Evolutionary conservation across 352 stramenopile species (phyloP), one percentile per base, ranked within the genome.

Genomic region (Pythium aphanidermatum): DNA sequence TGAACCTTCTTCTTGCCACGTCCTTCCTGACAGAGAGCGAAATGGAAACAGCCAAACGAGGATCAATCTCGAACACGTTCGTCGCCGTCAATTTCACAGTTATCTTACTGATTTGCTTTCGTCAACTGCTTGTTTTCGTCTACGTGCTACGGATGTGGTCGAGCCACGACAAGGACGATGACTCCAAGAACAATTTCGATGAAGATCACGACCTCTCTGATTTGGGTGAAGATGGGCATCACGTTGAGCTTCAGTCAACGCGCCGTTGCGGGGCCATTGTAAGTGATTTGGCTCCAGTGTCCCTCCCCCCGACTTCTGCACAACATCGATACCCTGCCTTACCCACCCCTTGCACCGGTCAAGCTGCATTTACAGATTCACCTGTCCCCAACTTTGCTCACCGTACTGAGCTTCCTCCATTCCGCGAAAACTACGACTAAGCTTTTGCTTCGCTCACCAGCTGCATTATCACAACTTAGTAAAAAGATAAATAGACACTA

Each of bases 31-130:
- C 70, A 13, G 57, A 51, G 9, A 88, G 62, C 38, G 53, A 68
- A 26, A 50, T 83, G 30, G 55, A 59, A 23, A 65, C 44, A 7
- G 31, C 52, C 2, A 58, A 42, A 42, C 73, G 74, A 26, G 58
- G 53, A 4, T 53, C 51, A 12, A 38, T 85, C 16, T 73, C 76
- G 8, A 69, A 82, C 31, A 47, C 49, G 19, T 81, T 86, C 23
- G 69, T 85, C 30, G 49, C 70, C 5, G 53, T 79, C 51, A 89
- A 89, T 46, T 70, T 74, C 25, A 31, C 73, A 33, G 52, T 86
- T 3, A 61, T 89, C 12, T 51, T 85, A 14, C 19, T 70, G 23
- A 65, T 83, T 9, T 85, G 83, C 34, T 58, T 68, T 17, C 73
- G 76, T 19, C 73, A 82, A 42, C 54, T 86, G 13, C 56, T 71